Base-by-base conservation (phyloP, 805 yeast genomes). In the Pichia manshurica region DNA sequence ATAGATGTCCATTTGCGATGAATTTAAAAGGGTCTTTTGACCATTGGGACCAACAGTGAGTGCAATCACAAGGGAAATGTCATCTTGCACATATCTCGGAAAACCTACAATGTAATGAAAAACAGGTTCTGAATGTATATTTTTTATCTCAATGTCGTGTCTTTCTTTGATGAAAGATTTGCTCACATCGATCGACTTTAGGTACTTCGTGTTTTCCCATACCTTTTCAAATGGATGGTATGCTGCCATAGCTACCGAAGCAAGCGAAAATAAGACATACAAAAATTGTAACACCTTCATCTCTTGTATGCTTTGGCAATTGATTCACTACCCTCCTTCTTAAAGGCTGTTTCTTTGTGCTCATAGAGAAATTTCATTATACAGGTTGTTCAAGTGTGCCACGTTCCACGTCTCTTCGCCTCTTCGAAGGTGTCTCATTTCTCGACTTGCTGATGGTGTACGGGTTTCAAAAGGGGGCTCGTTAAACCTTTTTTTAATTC, bases 121-220 rank as follows among this genome's bases (percentile, higher is more conserved):
- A 47, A 69, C 71, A 7, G 93, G 84, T 34, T 65, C 66, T 3
- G 65, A 48, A 21, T 73, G 88, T 33, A 74, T 65, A 68, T 90
- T 91, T 56, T 66, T 75, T 36, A 80, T 72, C 42, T 70, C 74
- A 37, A 88, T 59, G n/a, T 74, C 64, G 49, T 73, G 66, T 22
- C 75, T 70, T 60, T 84, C 95, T 54, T 77, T 78, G 37, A 79
- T 74, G 62, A 83, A 89, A 3, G 89, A 68, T 53, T 77, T 78
- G 28, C 76, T 60, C 43, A 89, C 73, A 57, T 88, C 96, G 33
- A 87, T 58, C 8, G 73, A 62, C 54, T 87, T 79, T 13, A 67
- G 62, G 53, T 77, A 73, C 28, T 78, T 73, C 29, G 67, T 58
- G 63, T 87, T 88, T 57, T 75, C 81, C 81, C 84, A 80, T 29